These are phyloP conservation scores for Aureobasidium melanogenum DNA, from an alignment of 2,329 filamentous ascomycete species.

Conservation along the genomic window DNA sequence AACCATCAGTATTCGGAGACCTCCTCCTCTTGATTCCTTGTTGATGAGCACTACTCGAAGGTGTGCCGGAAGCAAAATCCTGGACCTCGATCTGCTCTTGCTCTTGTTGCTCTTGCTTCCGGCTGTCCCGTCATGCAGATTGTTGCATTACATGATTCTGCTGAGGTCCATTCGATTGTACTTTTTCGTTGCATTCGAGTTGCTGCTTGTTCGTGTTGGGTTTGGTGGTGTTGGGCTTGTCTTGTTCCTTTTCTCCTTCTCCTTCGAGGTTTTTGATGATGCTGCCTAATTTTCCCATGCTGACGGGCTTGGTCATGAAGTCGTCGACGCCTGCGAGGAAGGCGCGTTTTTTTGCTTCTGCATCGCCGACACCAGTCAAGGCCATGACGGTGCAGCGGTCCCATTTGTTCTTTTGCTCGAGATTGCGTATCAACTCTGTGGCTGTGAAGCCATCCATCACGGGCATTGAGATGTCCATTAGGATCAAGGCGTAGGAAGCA, in stretches of 20 bases:
- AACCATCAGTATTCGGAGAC: background rate
- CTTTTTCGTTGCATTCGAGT: background rate
- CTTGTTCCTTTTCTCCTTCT: background rate
- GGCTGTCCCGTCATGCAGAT: background rate
- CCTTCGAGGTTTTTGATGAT: slow-evolving; percentile 8
- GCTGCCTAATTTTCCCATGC: slow-evolving; percentile 19
- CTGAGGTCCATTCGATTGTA: background rate
- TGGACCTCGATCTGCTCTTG: background rate
- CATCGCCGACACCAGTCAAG: slow-evolving; percentile 25
- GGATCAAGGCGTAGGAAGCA: slow-evolving; percentile 35
- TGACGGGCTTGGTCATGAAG: slow-evolving; percentile 27
- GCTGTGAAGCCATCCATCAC: slow-evolving; percentile 27
- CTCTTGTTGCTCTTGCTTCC: background rate
- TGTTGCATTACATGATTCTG: background rate
- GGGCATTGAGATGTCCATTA: slow-evolving; percentile 38
- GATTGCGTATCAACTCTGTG: slow-evolving; percentile 21
- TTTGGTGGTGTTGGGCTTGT: background rate
- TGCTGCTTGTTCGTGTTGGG: background rate
- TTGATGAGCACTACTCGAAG: background rate
- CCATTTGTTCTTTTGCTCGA: slow-evolving; percentile 18
- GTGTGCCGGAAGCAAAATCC: background rate
- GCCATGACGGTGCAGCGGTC: slow-evolving; percentile 20
- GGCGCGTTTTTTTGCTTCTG: slow-evolving; percentile 19
- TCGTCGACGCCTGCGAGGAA: slow-evolving; percentile 23
- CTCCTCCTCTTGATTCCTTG: background rate